phyloP scores from a whole-genome alignment of 108 stramenopile species.

The Tribonema minus region DNA sequence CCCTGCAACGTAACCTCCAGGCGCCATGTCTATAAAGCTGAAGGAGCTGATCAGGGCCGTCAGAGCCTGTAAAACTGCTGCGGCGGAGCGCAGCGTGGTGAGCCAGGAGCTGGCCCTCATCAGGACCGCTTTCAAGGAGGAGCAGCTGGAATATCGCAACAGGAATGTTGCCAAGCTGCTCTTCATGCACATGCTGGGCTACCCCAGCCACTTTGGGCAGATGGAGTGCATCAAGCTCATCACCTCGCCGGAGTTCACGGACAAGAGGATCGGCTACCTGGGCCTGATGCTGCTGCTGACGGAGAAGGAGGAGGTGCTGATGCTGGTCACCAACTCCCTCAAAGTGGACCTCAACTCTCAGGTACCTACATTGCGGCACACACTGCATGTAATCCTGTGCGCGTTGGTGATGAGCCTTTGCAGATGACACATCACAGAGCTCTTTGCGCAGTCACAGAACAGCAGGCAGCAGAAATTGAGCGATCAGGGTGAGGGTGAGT shows the following conservation, averaged over 20 bases:
- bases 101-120: constrained; percentile 97
- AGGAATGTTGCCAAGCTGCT: constrained; percentile 97
- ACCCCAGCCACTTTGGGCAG: constrained; percentile 99
- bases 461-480: too few species aligned
- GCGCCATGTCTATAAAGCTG: constrained; percentile 90
- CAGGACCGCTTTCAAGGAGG: constrained; percentile 95
- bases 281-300: constrained; percentile 90
- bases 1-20: too few species aligned
- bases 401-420: too few species aligned
- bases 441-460: too few species aligned
- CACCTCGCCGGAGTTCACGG: constrained; percentile 91
- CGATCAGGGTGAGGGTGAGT: too few species aligned
- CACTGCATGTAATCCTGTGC: too few species aligned
- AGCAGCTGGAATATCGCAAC: constrained; percentile 91
- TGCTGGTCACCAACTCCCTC: constrained; percentile 72
- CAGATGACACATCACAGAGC: too few species aligned
- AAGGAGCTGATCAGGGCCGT: constrained; percentile 98
- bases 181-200: constrained; percentile 99
- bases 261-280: constrained; percentile 90
- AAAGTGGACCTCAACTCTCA: constrained; percentile 14
- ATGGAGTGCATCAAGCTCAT: constrained; percentile 98
- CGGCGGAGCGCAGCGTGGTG: constrained; percentile 97
- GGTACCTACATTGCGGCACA: too few species aligned
- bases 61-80: constrained; percentile 97
- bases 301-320: constrained; percentile 96